Percentiles rank a stretch among this genome's conserved stretches.
These are phyloP conservation scores for Geotrichum ghanense DNA, from an alignment of 805 yeast species.

Conservation along the genomic window DNA sequence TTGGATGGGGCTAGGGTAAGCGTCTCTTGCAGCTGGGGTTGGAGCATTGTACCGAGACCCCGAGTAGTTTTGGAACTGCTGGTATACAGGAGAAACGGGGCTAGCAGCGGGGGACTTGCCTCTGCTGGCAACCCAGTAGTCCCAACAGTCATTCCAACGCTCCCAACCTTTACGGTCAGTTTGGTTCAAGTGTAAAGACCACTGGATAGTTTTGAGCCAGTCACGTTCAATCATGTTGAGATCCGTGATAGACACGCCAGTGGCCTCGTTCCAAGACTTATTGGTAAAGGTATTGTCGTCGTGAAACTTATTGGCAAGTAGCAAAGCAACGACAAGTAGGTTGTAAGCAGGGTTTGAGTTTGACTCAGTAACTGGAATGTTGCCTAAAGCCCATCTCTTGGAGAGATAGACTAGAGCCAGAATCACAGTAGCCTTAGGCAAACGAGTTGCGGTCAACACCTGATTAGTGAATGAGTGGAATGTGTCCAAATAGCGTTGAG, in stretches of 20 bases:
- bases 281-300: conserved; percentile 96
- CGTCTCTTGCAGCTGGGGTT: neutral
- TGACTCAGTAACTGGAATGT: conserved; percentile 19
- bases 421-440: conserved; percentile 72
- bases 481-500: conserved; percentile 28
- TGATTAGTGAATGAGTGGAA: conserved; percentile 51
- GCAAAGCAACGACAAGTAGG: conserved; percentile 53
- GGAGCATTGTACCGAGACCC: neutral
- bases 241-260: conserved; percentile 53
- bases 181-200: conserved; percentile 40
- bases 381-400: conserved; percentile 39
- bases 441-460: conserved; percentile 75
- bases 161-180: conserved; percentile 23
- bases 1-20: conserved; percentile 3
- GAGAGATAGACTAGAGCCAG: conserved; percentile 71
- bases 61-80: neutral
- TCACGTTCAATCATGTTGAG: conserved; percentile 58
- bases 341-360: conserved; percentile 31
- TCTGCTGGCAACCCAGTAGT: conserved; percentile 9
- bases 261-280: conserved; percentile 93
- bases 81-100: neutral
- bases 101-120: conserved; percentile 1
- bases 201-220: conserved; percentile 53
- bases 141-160: conserved; percentile 26
- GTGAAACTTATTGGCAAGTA: conserved; percentile 85